Base-by-base conservation (phyloP, 208 protist species). In the Leishmania aethiopica region DNA sequence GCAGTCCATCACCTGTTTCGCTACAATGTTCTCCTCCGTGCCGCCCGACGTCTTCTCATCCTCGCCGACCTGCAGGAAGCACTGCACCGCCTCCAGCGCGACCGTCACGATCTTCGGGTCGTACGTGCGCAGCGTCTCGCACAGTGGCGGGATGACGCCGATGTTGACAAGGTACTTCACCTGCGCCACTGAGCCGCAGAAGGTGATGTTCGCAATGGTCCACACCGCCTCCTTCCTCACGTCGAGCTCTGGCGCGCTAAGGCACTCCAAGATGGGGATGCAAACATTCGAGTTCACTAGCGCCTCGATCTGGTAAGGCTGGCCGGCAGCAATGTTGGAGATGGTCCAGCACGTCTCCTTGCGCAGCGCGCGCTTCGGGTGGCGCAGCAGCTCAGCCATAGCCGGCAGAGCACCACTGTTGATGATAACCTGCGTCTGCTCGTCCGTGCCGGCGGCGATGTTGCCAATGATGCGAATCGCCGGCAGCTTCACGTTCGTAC, bases 291-390 rank as follows among this genome's bases (percentile, higher is more conserved):
- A 83, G 28, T 93, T 86, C 51, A 99, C 94, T 51, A 99, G 88
- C 2, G 90, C 88, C 71, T 99, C 95, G 71, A 99, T 98, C 90
- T 99, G 99, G 22, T 88, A 72, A 7, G 83, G 67, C 86, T 86
- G 98, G 72, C 99, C 99, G 10, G 99, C 99, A 32, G 98, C 99
- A 73, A 99, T 99, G 95, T 99, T 99, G 22, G 99, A 99, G 75
- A 99, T 93, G 11, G 99, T 99, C 99, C 99, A 99, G 90, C 98
- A 99, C 35, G 98, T 95, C 88, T 99, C 99, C 91, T 99, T 99
- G 35, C 93, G 92, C 66, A 99, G 98, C 62, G 92, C 89, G 57
- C 93, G 94, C 79, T 97, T 97, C 22, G 81, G 81, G 82, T 94
- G 89, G 55, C 79, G 81, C 53, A 99, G 89, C 35, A 99, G 88